Base-by-base conservation (phyloP, 2,329 filamentous ascomycete genomes). In the Talaromyces amestolkiae region DNA sequence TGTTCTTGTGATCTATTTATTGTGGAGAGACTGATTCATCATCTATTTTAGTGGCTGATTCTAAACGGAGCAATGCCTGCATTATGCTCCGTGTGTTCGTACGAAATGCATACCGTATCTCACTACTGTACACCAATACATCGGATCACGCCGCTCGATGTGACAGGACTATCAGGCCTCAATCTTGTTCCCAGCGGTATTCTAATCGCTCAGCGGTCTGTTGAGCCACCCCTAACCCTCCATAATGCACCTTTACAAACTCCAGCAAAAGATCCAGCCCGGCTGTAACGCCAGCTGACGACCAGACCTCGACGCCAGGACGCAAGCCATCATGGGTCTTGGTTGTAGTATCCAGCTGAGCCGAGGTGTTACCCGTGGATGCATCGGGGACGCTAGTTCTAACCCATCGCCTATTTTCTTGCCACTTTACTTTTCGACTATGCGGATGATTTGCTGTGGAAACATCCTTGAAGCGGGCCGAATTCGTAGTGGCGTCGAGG, bases 401-500 rank as follows among this genome's bases (percentile, higher is more conserved):
- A 15, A 63, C 60, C 60, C 60, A 63, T 56, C 60, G 33, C 7
- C 43, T 39, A 22, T 63, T 63, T 41, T 27, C 37, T 19, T n/a
- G 43, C 60, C 60, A 63, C 47, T 63, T 63, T 15, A 63, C 60
- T 24, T 63, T 53, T n/a, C 22, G n/a, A 54, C 60, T 53, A 19
- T 63, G 60, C 33, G 47, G 51, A 60, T 60, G 58, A 37, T 60
- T 49, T 35, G 58, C 58, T 49, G 58, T 60, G 39, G 60, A 53
- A 45, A 63, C 60, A 53, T 53, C 47, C 37, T 41, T 56, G 37
- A 63, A 63, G 33, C 60, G 60, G 49, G 47, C 60, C 33, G 60
- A 63, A 37, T 63, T 63, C 22, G 60, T 63, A 63, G 60, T 63
- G 51, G 60, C 60, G 60, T 56, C 51, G 22, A 53, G 45, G 27